phyloP scores from a whole-genome alignment of 192 early-diverging fungal genomes.

The Backusella westeae region DNA sequence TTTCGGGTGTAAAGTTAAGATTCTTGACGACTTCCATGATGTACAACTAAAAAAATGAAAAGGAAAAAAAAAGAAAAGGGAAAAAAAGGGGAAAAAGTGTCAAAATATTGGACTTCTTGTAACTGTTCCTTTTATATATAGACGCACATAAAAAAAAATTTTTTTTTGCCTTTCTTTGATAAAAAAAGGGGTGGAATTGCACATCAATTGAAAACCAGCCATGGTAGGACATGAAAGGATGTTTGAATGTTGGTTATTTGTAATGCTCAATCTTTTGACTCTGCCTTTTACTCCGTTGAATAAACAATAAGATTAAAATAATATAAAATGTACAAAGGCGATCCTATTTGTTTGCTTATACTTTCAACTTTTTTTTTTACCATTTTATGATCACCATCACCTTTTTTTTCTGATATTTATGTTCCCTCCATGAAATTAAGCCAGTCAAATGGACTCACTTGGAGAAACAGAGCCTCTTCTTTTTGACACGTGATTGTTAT shows the following conservation, averaged over 20 bases:
- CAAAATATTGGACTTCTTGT: constrained; percentile 2
- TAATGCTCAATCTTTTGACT: background rate
- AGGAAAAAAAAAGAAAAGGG: background rate
- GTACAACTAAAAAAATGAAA: background rate
- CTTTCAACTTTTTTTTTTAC: background rate
- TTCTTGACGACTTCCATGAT: constrained; percentile 33
- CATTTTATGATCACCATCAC: background rate
- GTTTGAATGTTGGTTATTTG: constrained; percentile 5
- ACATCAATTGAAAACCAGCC: background rate
- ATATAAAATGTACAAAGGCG: background rate
- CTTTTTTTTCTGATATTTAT: background rate
- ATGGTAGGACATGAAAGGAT: background rate
- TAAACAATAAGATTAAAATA: background rate
- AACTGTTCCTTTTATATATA: background rate
- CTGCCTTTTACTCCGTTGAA: constrained; percentile 3
- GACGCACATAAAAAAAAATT: background rate
- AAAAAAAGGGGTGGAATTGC: background rate
- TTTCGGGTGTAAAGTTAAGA: constrained; percentile 45
- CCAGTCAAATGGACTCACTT: background rate
- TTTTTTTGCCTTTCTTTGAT: background rate
- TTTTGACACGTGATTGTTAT: constrained; percentile 4
- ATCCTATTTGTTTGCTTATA: background rate
- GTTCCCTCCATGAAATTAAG: background rate
- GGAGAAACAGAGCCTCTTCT: background rate
- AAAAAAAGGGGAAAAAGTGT: background rate